Evolutionary conservation across 257 asterid species (phyloP).

Genomic region (Paulownia fortunei): DNA sequence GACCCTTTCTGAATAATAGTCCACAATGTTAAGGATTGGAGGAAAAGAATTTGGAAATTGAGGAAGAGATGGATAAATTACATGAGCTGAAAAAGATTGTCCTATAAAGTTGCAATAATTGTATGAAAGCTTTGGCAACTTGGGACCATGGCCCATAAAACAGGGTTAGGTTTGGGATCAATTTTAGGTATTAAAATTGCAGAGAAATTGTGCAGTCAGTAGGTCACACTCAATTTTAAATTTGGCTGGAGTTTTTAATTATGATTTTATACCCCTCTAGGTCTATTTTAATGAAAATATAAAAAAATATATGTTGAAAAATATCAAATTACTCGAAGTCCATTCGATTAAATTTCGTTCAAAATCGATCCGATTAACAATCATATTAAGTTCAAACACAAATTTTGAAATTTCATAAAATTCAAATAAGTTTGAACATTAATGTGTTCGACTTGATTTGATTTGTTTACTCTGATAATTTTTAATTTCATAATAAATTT

Average conservation of each 20-base stretch:
- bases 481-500: no score
- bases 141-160: background rate
- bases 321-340: no score
- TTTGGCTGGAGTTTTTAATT: background rate
- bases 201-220: background rate
- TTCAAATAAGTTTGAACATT: no score
- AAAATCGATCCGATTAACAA: no score
- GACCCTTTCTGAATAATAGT: background rate
- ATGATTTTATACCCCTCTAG: no score
- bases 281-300: no score
- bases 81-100: background rate
- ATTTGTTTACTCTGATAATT: no score
- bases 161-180: background rate
- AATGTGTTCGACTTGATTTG: no score
- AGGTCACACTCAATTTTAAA: background rate
- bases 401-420: no score
- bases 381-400: no score
- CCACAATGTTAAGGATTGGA: constrained; percentile 13
- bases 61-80: constrained; percentile 15
- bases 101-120: constrained; percentile 27
- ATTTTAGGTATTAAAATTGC: constrained; percentile 3
- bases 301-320: no score
- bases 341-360: no score
- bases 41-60: background rate
- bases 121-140: constrained; percentile 6